Evolutionary conservation across 2,329 filamentous ascomycete species (phyloP).

Genomic region (Pseudocercospora fijiensis): DNA sequence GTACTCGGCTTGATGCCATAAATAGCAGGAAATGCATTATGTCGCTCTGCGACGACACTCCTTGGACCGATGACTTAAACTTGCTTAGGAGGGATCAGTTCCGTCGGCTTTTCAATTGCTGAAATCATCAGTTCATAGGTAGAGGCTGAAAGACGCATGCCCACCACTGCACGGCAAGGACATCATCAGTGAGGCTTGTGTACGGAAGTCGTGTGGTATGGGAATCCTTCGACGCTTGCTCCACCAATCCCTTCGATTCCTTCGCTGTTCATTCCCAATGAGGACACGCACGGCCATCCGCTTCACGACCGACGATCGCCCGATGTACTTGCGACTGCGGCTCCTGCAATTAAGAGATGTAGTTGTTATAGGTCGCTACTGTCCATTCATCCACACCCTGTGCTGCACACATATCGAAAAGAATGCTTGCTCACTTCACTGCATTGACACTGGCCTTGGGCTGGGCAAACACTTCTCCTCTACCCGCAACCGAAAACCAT

Average conservation of each 20-base stretch:
- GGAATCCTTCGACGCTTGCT: not conserved
- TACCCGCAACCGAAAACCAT: not conserved
- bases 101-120: not conserved
- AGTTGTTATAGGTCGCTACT: too few relatives aligned
- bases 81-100: not conserved
- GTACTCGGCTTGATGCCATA: too few relatives aligned
- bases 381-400: not conserved
- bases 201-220: not conserved
- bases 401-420: not conserved
- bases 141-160: not conserved
- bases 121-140: not conserved
- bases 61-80: not conserved
- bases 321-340: not conserved
- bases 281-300: not conserved
- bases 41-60: not conserved
- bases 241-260: not conserved
- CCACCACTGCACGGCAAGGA: not conserved
- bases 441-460: not conserved
- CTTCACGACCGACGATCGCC: not conserved
- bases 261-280: not conserved
- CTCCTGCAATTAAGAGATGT: too few relatives aligned
- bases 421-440: not conserved
- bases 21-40: too few relatives aligned
- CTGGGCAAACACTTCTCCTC: not conserved
- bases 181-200: not conserved